phyloP scores from a whole-genome alignment of 805 yeast genomes.

The Saccharomycopsis selenospora region DNA sequence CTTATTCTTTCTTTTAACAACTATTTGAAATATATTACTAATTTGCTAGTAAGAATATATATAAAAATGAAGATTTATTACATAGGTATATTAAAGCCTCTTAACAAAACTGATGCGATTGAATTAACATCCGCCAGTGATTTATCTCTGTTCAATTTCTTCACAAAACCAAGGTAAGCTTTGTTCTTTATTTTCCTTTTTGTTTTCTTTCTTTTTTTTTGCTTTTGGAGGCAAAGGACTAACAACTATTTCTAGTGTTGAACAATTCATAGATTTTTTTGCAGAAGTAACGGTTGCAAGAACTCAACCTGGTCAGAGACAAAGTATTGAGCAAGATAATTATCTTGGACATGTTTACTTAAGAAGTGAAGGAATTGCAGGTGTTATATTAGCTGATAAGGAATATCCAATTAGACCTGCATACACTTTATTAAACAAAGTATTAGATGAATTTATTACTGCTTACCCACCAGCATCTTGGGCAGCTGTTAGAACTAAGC shows the following conservation, averaged over 20 bases:
- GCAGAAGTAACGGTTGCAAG: slow-evolving; percentile 85
- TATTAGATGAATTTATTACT: slow-evolving; percentile 82
- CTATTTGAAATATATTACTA: too few species aligned
- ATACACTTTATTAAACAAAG: slow-evolving; percentile 81
- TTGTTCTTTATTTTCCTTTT: not conserved
- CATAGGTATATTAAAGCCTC: slow-evolving; percentile 73
- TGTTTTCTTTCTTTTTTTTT: not conserved
- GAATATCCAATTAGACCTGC: slow-evolving; percentile 98
- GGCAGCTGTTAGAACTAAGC: slow-evolving; percentile 42
- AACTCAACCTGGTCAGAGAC: slow-evolving; percentile 86
- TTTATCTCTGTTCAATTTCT: slow-evolving; percentile 78
- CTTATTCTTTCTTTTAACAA: too few species aligned
- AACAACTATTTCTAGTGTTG: slow-evolving; percentile 41
- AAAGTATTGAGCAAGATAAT: slow-evolving; percentile 78
- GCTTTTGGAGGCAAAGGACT: slow-evolving; percentile 3
- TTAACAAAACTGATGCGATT: slow-evolving; percentile 50
- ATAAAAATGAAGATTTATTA: slow-evolving; percentile 95
- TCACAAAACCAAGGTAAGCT: slow-evolving; percentile 49
- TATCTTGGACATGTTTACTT: slow-evolving; percentile 90
- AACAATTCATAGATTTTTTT: slow-evolving; percentile 93
- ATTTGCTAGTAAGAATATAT: too few species aligned
- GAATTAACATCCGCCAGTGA: slow-evolving; percentile 80
- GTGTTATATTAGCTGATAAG: slow-evolving; percentile 86
- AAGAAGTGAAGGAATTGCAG: slow-evolving; percentile 84
- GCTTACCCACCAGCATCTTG: slow-evolving; percentile 73